These are phyloP conservation scores for Sclerotinia spermophila DNA, from an alignment of 2,329 filamentous ascomycete genomes.

Conservation along the genomic window DNA sequence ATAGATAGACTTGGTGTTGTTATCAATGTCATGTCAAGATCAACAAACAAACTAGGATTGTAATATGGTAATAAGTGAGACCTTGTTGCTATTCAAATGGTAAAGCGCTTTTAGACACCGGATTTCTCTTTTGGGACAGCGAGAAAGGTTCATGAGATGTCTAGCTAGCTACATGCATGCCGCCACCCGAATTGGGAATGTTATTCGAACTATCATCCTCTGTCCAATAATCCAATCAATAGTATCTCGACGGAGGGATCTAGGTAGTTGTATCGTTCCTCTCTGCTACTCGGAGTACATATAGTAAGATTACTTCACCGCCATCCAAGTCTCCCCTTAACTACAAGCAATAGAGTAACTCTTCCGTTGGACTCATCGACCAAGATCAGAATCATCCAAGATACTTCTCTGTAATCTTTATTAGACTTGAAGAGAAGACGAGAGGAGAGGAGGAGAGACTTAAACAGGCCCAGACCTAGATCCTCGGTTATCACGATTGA, in stretches of 20 bases:
- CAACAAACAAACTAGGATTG: too few species aligned
- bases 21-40: background rate
- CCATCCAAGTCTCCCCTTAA: background rate
- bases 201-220: background rate
- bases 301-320: background rate
- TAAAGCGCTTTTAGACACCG: slow-evolving; percentile 2
- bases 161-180: background rate
- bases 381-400: background rate
- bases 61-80: background rate
- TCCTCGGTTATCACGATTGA: background rate
- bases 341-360: too few species aligned
- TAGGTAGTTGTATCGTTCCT: background rate
- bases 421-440: background rate
- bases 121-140: background rate
- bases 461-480: background rate
- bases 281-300: background rate
- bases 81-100: background rate
- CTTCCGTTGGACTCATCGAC: background rate
- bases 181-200: background rate
- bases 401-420: background rate
- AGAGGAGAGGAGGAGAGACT: background rate
- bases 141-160: background rate
- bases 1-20: background rate
- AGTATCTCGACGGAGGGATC: background rate
- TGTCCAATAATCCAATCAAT: background rate